Base-by-base conservation (phyloP, 352 stramenopile genomes). In the Thraustochytrium striatum region DNA sequence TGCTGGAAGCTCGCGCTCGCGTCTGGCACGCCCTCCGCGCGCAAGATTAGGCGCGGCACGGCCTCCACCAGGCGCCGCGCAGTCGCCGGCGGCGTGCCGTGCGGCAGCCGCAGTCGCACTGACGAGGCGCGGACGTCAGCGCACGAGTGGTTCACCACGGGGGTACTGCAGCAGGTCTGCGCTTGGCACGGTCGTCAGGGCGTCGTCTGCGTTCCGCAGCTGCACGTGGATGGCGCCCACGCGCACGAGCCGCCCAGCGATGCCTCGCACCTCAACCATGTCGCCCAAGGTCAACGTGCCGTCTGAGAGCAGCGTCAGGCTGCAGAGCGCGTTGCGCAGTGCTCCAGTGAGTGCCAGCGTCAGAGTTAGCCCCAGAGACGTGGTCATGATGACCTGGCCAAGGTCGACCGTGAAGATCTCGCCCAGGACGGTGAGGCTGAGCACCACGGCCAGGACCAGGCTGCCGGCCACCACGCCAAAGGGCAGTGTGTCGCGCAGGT, bases 181-280 rank as follows among this genome's bases (percentile, higher is more conserved):
- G 35, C 52, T 61, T 7, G 65, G 65, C 1, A 75, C 13, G 65
- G 43, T 30, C 44, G 61, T 25, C 11, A 32, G 58, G 8, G 30
- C 68, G 44, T 32, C 43, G 16, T 43, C 65, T 25, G 11, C 39
- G 13, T 75, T 30, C n/a, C 32, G 36, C 32, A 75, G 21, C 11
- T 30, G 41, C 7, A 61, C 52, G 5, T 75, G 30, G 30, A 75
- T 28, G 16, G 65, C 65, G n/a, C 65, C 65, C 19, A 75, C 50
- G 50, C 65, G 65, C 11, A 75, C 16, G 16, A 75, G 32, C n/a
- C 65, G 65, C 11, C 65, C 65, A 5, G 65, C 50, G n/a, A 75
- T 43, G 43, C 41, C 41, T 11, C 65, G n/a, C 30, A 75, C 36
- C 35, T 75, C 30, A 33, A 75, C 36, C 61, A 75, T 62, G 47